Base-by-base conservation (phyloP, 768 basidiomycete genomes). In the Cyclocybe aegerita region DNA sequence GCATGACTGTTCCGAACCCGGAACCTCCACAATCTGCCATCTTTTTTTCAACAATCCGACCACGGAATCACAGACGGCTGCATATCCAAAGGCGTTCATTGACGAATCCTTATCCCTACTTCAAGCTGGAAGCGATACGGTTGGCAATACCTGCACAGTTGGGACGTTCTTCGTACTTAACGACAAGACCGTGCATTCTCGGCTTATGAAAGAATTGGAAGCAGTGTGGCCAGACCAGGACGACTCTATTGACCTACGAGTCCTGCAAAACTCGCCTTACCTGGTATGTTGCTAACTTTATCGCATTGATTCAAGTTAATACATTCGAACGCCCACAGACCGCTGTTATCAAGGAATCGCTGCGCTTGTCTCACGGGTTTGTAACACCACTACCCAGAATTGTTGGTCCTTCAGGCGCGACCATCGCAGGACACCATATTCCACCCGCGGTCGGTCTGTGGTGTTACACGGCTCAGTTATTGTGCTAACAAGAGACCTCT, bases 331-430 rank as follows among this genome's bases (percentile, higher is more conserved):
- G 16, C 40, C 14, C 32, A 16, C 52, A 80, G 77, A 74, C 71
- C 11, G 75, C 76, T 7, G 71, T 79, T 11, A 69, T 78, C 48
- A 78, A 78, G 54, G 77, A 79, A 60, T 65, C 75, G 1, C 65
- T 80, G 42, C 66, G 77, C 1, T 57, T 78, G 42, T 70, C 71
- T 35, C 71, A 72, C 53, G 75, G 75, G 16, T 65, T 74, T 36
- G 68, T 72, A 2, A 69, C 68, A 7, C 72, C 73, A 6, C 59
- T 76, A 43, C 73, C 75, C 16, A 70, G 79, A 43, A 61, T 78
- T 32, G 74, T 77, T 3, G 70, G 70, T 6, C 59, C 65, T 2
- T 55, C 54, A 3, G 70, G 69, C 35, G 60, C 68, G 7, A 51
- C 52, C 8, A 72, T 78, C 34, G 67, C 56, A 16, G 74, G 71